Conservation (phyloP, 768 basidiomycete genomes). For the Mycena albidolilacea region DNA sequence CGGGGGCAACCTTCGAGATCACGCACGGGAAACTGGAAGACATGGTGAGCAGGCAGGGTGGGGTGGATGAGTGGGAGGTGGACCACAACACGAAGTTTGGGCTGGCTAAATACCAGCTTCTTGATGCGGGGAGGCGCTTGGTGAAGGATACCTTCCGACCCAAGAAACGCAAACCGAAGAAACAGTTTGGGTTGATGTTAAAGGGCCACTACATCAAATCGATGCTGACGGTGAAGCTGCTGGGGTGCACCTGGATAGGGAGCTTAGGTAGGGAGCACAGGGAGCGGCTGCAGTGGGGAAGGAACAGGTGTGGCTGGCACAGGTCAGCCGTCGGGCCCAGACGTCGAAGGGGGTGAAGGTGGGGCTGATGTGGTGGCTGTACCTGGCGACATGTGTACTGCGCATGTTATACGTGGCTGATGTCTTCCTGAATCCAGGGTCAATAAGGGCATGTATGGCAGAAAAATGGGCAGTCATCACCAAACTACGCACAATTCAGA, state of each 20-base stretch:
- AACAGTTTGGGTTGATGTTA: slow-evolving; percentile 18
- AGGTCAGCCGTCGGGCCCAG: too few species aligned
- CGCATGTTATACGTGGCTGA: too few species aligned
- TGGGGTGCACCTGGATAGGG: slow-evolving; percentile 37
- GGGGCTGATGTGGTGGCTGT: too few species aligned
- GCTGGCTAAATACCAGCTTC: slow-evolving; percentile 41
- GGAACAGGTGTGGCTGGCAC: too few species aligned
- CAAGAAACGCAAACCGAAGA: neutral
- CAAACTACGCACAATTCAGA: too few species aligned
- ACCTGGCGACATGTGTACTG: too few species aligned
- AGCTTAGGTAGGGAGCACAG: too few species aligned
- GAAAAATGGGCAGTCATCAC: too few species aligned
- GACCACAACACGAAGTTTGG: slow-evolving; percentile 45
- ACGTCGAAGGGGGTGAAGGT: too few species aligned
- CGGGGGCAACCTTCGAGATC: slow-evolving; percentile 26
- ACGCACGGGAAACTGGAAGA: slow-evolving; percentile 33
- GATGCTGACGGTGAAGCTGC: slow-evolving; percentile 41
- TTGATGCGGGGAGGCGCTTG: slow-evolving; percentile 11
- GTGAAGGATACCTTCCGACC: neutral
- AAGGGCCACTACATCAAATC: slow-evolving; percentile 38
- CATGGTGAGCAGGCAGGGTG: slow-evolving; percentile 39
- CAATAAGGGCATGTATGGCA: too few species aligned
- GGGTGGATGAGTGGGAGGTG: slow-evolving; percentile 47
- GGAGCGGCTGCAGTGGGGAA: too few species aligned
- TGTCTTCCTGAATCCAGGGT: too few species aligned